Percentiles rank a stretch among this genome's conserved stretches.
Evolutionary conservation across 164 flowering plant species (phyloP).

Genomic region (Annona squamosa): DNA sequence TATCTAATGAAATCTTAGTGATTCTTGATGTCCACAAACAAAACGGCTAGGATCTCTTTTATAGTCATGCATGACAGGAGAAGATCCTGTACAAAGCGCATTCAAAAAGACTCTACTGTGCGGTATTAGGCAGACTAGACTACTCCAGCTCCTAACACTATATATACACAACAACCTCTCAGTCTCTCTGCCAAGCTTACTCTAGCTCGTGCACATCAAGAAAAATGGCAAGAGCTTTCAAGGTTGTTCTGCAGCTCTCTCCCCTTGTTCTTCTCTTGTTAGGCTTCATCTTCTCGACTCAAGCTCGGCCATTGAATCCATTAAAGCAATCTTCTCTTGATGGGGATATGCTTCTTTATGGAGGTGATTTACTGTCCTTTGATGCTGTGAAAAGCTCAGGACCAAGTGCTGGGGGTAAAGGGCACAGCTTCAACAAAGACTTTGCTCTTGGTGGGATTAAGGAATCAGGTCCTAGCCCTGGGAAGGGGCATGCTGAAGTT

Average conservation of each 20-base stretch:
- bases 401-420: constrained; percentile 4
- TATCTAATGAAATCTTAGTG: neutral
- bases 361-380: neutral
- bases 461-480: constrained; percentile 9
- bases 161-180: neutral
- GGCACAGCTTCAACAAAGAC: neutral
- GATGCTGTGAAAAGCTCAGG: constrained; percentile 2
- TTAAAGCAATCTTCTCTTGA: neutral
- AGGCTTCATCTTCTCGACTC: neutral
- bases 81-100: neutral
- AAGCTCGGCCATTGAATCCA: constrained; percentile 3
- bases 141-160: neutral
- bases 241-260: neutral
- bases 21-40: neutral
- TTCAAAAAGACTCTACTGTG: neutral
- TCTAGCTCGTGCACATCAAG: neutral
- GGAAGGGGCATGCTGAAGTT: constrained; percentile 1
- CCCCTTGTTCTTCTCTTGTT: neutral
- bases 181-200: neutral
- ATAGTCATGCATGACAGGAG: neutral
- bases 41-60: neutral
- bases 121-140: neutral
- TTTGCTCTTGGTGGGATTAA: constrained; percentile 7
- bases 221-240: constrained; percentile 2
- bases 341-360: neutral